phyloP scores from a whole-genome alignment of 257 asterid genomes.

The Nicotiana undulata region DNA sequence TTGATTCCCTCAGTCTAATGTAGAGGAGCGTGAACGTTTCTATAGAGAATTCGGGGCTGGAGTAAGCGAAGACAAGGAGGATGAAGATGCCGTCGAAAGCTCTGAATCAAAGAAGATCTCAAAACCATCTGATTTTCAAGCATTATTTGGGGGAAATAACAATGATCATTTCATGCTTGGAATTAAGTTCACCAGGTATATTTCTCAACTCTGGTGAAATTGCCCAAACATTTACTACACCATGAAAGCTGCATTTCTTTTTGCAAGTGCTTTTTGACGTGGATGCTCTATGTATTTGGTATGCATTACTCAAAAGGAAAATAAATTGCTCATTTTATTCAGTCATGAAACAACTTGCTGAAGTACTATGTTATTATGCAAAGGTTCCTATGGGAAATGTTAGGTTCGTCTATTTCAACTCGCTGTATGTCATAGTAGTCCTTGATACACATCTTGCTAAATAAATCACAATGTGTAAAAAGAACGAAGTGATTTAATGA shows the following conservation, averaged over 20 bases:
- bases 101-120: conserved; percentile 37
- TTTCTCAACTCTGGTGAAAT: conserved; percentile 6
- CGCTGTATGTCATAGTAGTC: neutral
- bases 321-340: neutral
- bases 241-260: conserved; percentile 12
- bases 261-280: conserved; percentile 3
- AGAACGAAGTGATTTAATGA: neutral
- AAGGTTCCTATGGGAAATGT: neutral
- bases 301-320: neutral
- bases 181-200: conserved; percentile 73
- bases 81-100: conserved; percentile 37
- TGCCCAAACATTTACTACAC: neutral
- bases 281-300: neutral
- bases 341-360: neutral
- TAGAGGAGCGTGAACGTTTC: conserved; percentile 74
- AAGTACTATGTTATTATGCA: neutral
- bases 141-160: conserved; percentile 68
- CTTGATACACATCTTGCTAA: neutral
- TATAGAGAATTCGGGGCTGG: conserved; percentile 67
- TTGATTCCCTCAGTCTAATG: conserved; percentile 37
- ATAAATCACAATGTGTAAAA: neutral
- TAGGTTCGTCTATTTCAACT: neutral
- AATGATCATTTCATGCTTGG: conserved; percentile 90
- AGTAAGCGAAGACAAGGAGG: conserved; percentile 36
- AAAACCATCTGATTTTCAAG: conserved; percentile 73